Evolutionary conservation across 371 early-diverging fungal species (phyloP), one percentile per base, ranked within the genome.

Genomic region (Dinochytrium kinnereticum): DNA sequence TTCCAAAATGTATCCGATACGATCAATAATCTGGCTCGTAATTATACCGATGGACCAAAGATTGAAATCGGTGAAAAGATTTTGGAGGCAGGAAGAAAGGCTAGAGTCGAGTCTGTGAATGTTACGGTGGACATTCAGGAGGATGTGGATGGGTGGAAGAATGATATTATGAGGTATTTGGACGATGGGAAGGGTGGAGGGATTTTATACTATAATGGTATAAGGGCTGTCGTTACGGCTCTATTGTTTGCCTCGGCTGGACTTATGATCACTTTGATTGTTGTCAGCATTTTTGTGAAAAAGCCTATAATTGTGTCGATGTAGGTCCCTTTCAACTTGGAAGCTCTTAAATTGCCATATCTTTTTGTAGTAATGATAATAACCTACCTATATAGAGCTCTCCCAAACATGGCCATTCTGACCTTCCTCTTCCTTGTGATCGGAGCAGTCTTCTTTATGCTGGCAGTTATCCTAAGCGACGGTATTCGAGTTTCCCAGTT

Each of bases 181-280:
- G 61, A 61, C 36, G 61, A 61, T 37, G 61, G 61, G 26, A 61
- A 61, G 15, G 61, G 61, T 17, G 61, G 61, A 13, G 61, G 61
- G 2, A 13, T 61, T 61, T 24, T 61, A 13, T 61, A 34, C 37
- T 61, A 61, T 36, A 61, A 61, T 61, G 61, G 61, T 5, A 61
- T 61, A 30, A 7, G 61, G 24, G 61, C 34, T 10, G 24, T 37
- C 7, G 37, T 61, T 7, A 61, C 61, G 7, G 34, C 61, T 28
- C 17, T 61, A 19, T 36, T 61, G 31, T 61, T 61, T 13, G 37
- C 61, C 7, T 37, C 37, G 2, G 61, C 61, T 24, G 31, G 13
- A 17, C 15, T 61, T 5, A 17, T 37, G 7, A 34, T 61, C 34
- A 61, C 34, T 7, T 17, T 61, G 7, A 37, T 61, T 37, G 61